Percentiles rank a stretch among this genome's conserved stretches.
phyloP scores from a whole-genome alignment of 2,329 filamentous ascomycete genomes.

The Penicillium frequentans region DNA sequence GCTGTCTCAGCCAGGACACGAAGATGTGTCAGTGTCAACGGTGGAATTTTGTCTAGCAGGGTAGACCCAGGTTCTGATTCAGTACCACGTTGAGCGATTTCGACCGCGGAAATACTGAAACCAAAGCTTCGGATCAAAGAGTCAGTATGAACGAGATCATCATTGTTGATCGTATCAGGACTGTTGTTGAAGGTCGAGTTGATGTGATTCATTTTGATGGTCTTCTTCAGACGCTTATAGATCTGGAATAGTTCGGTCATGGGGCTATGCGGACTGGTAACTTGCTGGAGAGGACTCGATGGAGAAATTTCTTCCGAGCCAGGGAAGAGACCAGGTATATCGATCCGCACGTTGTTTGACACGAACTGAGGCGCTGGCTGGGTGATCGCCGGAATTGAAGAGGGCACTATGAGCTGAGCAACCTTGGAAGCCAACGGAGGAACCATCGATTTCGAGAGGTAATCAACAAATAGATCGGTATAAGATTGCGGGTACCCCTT shows the following conservation, averaged over 20 bases:
- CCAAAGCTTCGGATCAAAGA: slow-evolving; percentile 59
- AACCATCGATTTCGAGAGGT: slow-evolving; percentile 52
- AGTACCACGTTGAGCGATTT: slow-evolving; percentile 87
- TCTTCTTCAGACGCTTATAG: slow-evolving; percentile 58
- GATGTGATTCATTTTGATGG: slow-evolving; percentile 53
- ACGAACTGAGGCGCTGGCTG: slow-evolving; percentile 20
- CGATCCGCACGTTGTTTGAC: slow-evolving; percentile 28
- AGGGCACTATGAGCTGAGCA: slow-evolving; percentile 31
- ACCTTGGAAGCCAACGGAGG: slow-evolving; percentile 48
- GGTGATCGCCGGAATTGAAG: slow-evolving; percentile 10
- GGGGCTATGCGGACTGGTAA: slow-evolving; percentile 31
- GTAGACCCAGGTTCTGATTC: slow-evolving; percentile 72
- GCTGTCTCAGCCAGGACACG: slow-evolving; percentile 87
- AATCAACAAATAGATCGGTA: slow-evolving; percentile 53
- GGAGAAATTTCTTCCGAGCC: slow-evolving; percentile 32
- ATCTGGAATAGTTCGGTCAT: slow-evolving; percentile 53
- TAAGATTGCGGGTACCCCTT: slow-evolving; percentile 37
- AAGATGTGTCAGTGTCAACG: slow-evolving; percentile 80
- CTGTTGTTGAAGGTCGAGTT: slow-evolving; percentile 47
- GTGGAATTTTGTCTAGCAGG: slow-evolving; percentile 78
- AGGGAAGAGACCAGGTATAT: slow-evolving; percentile 43
- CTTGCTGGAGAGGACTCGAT: slow-evolving; percentile 34
- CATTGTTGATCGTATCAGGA: slow-evolving; percentile 39
- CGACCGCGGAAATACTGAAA: slow-evolving; percentile 80
- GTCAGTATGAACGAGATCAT: slow-evolving; percentile 51